These are phyloP conservation scores for Avena eriantha DNA, from an alignment of 176 grass and related monocot species.

Conservation along the genomic window DNA sequence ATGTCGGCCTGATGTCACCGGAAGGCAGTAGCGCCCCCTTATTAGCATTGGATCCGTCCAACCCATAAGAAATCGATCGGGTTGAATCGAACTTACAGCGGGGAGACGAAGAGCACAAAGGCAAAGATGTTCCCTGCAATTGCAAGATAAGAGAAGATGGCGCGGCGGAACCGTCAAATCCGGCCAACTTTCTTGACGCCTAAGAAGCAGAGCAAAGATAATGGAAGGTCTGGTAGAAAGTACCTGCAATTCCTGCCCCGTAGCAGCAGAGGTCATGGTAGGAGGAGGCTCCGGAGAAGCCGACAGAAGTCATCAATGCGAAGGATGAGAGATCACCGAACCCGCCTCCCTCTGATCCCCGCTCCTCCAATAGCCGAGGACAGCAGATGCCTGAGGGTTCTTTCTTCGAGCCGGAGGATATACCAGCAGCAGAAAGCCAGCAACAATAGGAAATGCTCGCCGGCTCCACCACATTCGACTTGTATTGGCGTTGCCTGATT, in stretches of 20 bases:
- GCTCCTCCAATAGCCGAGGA: not conserved
- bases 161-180: not conserved
- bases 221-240: not conserved
- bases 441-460: not conserved
- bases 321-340: not conserved
- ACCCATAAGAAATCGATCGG: constrained; percentile 1
- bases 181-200: not conserved
- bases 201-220: constrained; percentile 6
- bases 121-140: constrained; percentile 75
- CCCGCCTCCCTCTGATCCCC: not conserved
- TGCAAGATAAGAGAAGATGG: constrained; percentile 48
- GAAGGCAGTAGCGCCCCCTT: not conserved
- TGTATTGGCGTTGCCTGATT: too few species aligned
- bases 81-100: constrained; percentile 63
- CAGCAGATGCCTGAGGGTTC: not conserved
- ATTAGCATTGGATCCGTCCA: not conserved
- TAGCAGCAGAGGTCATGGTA: constrained; percentile 69
- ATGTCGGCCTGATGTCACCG: constrained; percentile 72
- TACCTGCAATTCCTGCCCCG: constrained; percentile 81
- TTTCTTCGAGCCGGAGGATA: not conserved
- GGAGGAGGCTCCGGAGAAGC: constrained; percentile 17
- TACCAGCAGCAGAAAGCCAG: not conserved
- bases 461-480: not conserved
- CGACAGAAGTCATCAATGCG: constrained; percentile 45
- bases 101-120: constrained; percentile 89